These are phyloP conservation scores for Triticum monococcum DNA, from an alignment of 176 grass and related monocot species.

Conservation along the genomic window DNA sequence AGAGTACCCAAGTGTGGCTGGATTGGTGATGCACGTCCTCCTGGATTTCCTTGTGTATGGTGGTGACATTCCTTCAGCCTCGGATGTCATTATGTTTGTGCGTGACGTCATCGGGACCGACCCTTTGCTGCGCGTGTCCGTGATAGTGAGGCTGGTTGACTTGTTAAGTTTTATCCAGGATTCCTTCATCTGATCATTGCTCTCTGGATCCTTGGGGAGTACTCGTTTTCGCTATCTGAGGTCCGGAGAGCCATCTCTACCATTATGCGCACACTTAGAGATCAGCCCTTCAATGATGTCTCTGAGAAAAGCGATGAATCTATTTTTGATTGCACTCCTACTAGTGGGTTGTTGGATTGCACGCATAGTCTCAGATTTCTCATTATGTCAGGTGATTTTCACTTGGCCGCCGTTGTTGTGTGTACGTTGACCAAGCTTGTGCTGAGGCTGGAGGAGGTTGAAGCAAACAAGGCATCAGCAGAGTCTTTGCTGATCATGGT, in stretches of 20 bases:
- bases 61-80: constrained; percentile 40
- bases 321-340: neutral
- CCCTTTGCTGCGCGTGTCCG: constrained; percentile 65
- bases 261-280: constrained; percentile 59
- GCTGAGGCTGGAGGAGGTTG: too few relatives aligned
- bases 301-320: constrained; percentile 46
- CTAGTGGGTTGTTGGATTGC: constrained; percentile 19
- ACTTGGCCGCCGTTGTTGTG: constrained; percentile 34
- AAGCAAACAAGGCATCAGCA: neutral
- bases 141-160: constrained; percentile 54
- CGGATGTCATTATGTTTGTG: constrained; percentile 58
- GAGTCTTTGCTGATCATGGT: constrained; percentile 51
- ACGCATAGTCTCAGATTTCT: constrained; percentile 53
- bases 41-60: constrained; percentile 74
- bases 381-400: constrained; percentile 68
- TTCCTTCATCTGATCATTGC: constrained; percentile 47
- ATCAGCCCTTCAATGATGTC: constrained; percentile 53
- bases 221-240: constrained; percentile 59
- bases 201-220: constrained; percentile 75
- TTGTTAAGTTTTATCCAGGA: constrained; percentile 64
- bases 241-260: constrained; percentile 52
- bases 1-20: constrained; percentile 54
- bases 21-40: constrained; percentile 61
- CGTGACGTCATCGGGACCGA: constrained; percentile 72
- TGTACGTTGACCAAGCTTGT: constrained; percentile 55